Base-by-base conservation (phyloP, 352 stramenopile species). In the Globisporangium takayamanum region DNA sequence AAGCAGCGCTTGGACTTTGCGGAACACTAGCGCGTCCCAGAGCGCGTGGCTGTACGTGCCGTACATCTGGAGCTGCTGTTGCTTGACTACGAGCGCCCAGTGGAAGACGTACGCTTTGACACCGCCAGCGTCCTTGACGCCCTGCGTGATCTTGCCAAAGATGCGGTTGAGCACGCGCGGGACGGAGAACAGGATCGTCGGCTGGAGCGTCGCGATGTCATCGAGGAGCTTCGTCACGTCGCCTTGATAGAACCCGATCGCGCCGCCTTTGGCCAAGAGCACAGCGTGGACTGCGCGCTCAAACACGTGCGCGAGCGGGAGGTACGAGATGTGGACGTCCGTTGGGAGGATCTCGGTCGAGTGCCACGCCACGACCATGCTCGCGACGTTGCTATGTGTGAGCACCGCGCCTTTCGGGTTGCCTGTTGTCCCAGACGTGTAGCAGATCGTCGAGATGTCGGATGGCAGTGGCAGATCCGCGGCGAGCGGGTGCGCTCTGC, bases 111-210 rank as follows among this genome's bases (percentile, higher is more conserved):
- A 89, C 54, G 90, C 76, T 60, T 97, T 96, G 28, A 96, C 46
- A n/a, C 88, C 86, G 41, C 91, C 92, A 18, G 85, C 88, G 10
- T 72, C 70, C n/a, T 68, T 58, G 1, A 88, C 84, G 16, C 72
- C 74, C 30, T 80, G 69, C 48, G 83, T 86, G 64, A 97, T 85
- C 61, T 97, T 98, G 76, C 98, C 92, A 64, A 98, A 85, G 53
- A 99, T 93, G 65, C 96, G 94, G 66, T 98, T 98, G 48, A 98
- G 71, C 16, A 99, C 77, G 18, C 96, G 78, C n/a, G 96, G 96
- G 48, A 98, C 95, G 3, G 84, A 87, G 25, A 82, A 76, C 66
- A 99, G 94, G 2, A 97, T 69, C 2, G 93, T 98, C 0, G 93
- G 94, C 59, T 86, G 76, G 65, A 97, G 89, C 45, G 80, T 87